Percentiles rank a stretch among this genome's conserved stretches.
These are phyloP conservation scores for Fomes fomentarius DNA, from an alignment of 1,284 basidiomycete genomes.

Conservation along the genomic window DNA sequence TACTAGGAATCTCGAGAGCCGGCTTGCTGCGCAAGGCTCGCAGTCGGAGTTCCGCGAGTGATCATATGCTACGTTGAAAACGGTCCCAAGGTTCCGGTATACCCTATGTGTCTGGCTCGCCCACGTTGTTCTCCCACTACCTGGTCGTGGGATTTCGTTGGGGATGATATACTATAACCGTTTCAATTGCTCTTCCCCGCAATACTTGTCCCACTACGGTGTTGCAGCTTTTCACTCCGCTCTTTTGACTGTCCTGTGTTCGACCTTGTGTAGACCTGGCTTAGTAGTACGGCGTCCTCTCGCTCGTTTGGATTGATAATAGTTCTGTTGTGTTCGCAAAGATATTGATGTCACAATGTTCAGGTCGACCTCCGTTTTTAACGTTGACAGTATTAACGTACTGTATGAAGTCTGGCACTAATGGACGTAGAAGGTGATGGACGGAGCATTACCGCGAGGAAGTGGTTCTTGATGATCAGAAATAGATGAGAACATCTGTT, in stretches of 20 bases:
- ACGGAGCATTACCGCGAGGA: conserved; percentile 12
- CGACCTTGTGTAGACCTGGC: conserved; percentile 18
- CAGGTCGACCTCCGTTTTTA: conserved; percentile 2
- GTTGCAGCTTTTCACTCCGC: conserved; percentile 19
- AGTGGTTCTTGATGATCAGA: conserved; percentile 21
- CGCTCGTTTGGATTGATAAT: conserved; percentile 30
- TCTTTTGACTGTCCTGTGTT: conserved; percentile 22
- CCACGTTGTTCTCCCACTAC: conserved; percentile 24
- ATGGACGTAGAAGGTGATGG: conserved; percentile 17
- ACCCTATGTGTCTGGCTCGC: conserved; percentile 30
- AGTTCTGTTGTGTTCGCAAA: conserved; percentile 11
- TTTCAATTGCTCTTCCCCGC: conserved; percentile 22
- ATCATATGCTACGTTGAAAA: conserved; percentile 25
- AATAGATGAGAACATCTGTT: conserved; percentile 14
- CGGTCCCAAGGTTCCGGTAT: conserved; percentile 29
- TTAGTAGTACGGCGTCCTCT: conserved; percentile 19
- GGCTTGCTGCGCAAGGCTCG: conserved; percentile 81
- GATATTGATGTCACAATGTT: conserved; percentile 2
- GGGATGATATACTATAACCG: conserved; percentile 32
- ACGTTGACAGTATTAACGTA: not conserved
- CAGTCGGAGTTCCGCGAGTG: conserved; percentile 40
- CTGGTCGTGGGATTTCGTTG: conserved; percentile 24
- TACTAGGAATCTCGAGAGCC: conserved; percentile 83
- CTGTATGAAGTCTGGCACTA: not conserved
- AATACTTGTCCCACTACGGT: conserved; percentile 17